Percentiles rank a stretch among this genome's conserved stretches.
Evolutionary conservation across 352 stramenopile genomes (phyloP).

Genomic region (Ophiocytium majus): DNA sequence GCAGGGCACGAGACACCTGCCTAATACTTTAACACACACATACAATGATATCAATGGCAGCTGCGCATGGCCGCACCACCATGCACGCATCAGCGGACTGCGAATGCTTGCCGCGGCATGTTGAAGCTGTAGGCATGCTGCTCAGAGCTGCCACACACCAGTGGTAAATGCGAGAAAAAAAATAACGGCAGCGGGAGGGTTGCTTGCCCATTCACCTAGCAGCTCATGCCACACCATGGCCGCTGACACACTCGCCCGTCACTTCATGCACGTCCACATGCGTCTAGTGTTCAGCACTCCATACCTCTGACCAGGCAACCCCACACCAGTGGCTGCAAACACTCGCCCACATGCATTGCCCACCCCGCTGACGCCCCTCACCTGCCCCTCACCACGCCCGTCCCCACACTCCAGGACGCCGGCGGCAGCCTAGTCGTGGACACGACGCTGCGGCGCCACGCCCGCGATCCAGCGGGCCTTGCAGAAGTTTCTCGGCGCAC

Average conservation of each 20-base stretch:
- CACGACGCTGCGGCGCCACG: background rate
- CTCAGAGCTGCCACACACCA: background rate
- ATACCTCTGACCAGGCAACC: background rate
- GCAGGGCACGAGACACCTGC: no score
- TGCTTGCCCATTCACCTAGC: background rate
- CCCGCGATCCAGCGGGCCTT: background rate
- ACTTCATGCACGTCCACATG: background rate
- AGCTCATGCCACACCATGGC: background rate
- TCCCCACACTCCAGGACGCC: background rate
- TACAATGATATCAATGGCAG: no score
- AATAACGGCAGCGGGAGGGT: background rate
- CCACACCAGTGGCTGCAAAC: background rate
- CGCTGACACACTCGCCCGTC: background rate
- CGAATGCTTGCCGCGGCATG: background rate
- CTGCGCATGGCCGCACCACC: no score
- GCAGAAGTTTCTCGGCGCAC: background rate
- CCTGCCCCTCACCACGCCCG: no score
- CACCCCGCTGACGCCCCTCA: background rate
- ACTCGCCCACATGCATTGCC: background rate
- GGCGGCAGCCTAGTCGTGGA: constrained; percentile 4
- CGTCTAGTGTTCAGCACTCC: background rate
- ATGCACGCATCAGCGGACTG: background rate
- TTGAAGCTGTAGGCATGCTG: background rate
- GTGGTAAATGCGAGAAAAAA: background rate
- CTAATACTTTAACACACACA: no score